Evolutionary conservation across 345 rosid genomes (phyloP).

Genomic region (Gossypium sturtianum): DNA sequence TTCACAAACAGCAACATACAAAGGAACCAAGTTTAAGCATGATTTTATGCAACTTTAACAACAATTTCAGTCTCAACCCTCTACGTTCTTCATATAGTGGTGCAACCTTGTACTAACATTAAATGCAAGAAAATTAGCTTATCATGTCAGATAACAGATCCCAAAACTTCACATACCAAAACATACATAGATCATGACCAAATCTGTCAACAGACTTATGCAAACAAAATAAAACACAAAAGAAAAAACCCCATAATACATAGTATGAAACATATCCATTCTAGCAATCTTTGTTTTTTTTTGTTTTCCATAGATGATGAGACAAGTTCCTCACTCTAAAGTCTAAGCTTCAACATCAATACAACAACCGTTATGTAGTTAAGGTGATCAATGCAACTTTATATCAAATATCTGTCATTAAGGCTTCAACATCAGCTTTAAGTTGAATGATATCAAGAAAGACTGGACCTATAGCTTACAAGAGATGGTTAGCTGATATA

Average conservation of each 20-base stretch:
- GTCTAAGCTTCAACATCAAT: no score
- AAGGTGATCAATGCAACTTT: background rate
- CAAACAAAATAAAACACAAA: conserved; percentile 15
- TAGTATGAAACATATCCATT: background rate
- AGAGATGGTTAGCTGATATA: conserved; percentile 22
- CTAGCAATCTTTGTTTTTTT: conserved; percentile 17
- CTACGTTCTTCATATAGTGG: background rate
- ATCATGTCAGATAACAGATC: conserved; percentile 16
- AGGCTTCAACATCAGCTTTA: conserved; percentile 10
- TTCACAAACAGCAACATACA: background rate
- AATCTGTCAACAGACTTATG: conserved; percentile 24
- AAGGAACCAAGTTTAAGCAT: background rate
- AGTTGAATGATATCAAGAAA: background rate
- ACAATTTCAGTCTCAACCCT: background rate
- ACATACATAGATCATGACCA: background rate
- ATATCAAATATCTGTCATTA: background rate
- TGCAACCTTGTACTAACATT: background rate
- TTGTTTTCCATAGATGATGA: background rate
- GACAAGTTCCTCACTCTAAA: background rate
- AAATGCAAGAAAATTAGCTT: conserved; percentile 1
- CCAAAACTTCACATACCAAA: conserved; percentile 15
- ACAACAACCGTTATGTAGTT: background rate
- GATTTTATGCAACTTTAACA: background rate
- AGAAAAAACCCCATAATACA: background rate
- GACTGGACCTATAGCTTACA: background rate